Conservation (phyloP, 176 grass and related monocot species). For the Tuctoria greenei region DNA sequence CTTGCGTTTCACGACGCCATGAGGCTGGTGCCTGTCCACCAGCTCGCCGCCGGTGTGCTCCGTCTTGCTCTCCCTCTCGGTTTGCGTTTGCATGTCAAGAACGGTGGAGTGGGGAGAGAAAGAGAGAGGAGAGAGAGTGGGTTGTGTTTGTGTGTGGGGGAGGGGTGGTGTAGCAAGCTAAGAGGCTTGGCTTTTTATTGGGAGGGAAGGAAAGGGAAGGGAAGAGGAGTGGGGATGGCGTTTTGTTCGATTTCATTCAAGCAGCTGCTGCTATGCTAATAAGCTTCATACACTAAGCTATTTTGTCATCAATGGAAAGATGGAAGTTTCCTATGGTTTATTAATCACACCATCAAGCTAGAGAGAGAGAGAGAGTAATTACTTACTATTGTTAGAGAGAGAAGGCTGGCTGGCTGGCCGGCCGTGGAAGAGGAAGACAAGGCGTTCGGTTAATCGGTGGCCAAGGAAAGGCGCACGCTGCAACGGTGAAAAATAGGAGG, state of each 20-base stretch:
- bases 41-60: conserved; percentile 17
- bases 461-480: conserved; percentile 37
- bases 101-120: conserved; percentile 11
- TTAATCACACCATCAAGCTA: conserved; percentile 35
- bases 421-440: background rate
- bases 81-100: conserved; percentile 32
- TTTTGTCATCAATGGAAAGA: conserved; percentile 31
- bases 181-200: conserved; percentile 28
- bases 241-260: conserved; percentile 34
- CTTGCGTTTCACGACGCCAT: conserved; percentile 47
- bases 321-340: conserved; percentile 46
- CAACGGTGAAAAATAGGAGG: conserved; percentile 24
- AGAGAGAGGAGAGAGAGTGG: conserved; percentile 13
- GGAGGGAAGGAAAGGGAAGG: background rate
- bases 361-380: conserved; percentile 12
- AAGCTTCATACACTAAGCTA: background rate
- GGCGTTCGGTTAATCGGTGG: conserved; percentile 31
- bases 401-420: too few species aligned
- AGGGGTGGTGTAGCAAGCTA: background rate
- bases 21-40: conserved; percentile 24
- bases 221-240: conserved; percentile 19
- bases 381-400: conserved; percentile 51
- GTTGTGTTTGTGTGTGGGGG: background rate
- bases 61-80: background rate
- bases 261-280: background rate